phyloP scores from a whole-genome alignment of 805 yeast genomes.

The Saturnispora quitensis region DNA sequence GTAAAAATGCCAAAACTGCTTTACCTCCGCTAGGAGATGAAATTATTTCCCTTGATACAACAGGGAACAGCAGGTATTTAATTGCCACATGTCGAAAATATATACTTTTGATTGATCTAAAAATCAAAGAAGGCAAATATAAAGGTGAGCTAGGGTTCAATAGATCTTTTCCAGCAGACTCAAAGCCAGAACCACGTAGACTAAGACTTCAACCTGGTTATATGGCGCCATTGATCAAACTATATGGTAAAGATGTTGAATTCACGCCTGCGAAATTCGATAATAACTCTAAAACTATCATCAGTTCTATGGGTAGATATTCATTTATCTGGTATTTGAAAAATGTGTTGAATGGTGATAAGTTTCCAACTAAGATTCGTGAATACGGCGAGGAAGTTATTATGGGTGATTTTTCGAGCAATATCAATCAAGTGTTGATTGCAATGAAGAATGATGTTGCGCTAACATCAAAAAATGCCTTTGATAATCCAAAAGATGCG shows the following conservation, averaged over 20 bases:
- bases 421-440: slow-evolving; percentile 60
- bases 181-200: slow-evolving; percentile 61
- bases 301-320: slow-evolving; percentile 36
- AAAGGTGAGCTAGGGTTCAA: slow-evolving; percentile 55
- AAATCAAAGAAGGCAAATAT: slow-evolving; percentile 52
- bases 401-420: slow-evolving; percentile 72
- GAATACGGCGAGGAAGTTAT: slow-evolving; percentile 52
- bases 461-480: slow-evolving; percentile 50
- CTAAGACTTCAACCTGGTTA: slow-evolving; percentile 66
- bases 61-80: slow-evolving; percentile 75
- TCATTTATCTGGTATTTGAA: slow-evolving; percentile 72
- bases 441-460: slow-evolving; percentile 72
- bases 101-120: slow-evolving; percentile 59
- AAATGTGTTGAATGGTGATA: slow-evolving; percentile 46
- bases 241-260: slow-evolving; percentile 37
- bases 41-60: slow-evolving; percentile 55
- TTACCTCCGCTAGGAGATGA: slow-evolving; percentile 80
- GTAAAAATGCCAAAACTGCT: slow-evolving; percentile 66
- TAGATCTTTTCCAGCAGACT: slow-evolving; percentile 52
- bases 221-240: slow-evolving; percentile 49
- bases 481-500: slow-evolving; percentile 41
- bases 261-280: slow-evolving; percentile 77
- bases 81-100: slow-evolving; percentile 72
- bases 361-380: slow-evolving; percentile 51
- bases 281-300: slow-evolving; percentile 47